These are phyloP conservation scores for Podospora didyma DNA, from an alignment of 495 filamentous ascomycete genomes.

Conservation along the genomic window DNA sequence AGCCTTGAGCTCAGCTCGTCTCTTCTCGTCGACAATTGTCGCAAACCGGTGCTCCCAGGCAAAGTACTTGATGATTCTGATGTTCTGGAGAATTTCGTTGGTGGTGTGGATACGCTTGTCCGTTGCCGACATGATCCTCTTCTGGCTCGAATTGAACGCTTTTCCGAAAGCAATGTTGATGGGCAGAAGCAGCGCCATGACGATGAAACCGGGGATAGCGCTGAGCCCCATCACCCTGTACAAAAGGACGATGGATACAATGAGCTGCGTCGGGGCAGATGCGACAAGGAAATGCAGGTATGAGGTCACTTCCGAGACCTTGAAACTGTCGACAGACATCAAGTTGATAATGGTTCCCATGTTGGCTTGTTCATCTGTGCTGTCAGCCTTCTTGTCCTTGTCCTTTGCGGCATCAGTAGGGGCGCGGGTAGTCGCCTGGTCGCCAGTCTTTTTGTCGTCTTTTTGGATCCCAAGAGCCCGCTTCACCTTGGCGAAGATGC, in stretches of 20 bases:
- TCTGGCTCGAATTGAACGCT: conserved; percentile 79
- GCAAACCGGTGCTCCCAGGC: conserved; percentile 96
- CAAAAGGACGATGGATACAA: conserved; percentile 66
- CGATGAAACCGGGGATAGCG: conserved; percentile 87
- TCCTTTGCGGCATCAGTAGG: conserved; percentile 23
- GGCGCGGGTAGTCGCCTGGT: conserved; percentile 21
- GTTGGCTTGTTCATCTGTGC: conserved; percentile 72
- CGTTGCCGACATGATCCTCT: conserved; percentile 87
- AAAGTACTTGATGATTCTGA: conserved; percentile 99
- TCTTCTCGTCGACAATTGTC: conserved; percentile 82
- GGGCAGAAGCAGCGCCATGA: conserved; percentile 86
- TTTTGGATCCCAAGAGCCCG: conserved; percentile 58
- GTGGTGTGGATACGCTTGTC: conserved; percentile 96
- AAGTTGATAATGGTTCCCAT: conserved; percentile 96
- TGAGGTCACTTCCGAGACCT: conserved; percentile 86
- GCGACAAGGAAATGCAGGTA: conserved; percentile 91
- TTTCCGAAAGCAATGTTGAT: conserved; percentile 83
- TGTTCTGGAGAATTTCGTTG: conserved; percentile 96
- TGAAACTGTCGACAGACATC: conserved; percentile 99
- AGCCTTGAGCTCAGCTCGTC: conserved; percentile 70
- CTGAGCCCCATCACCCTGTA: conserved; percentile 88
- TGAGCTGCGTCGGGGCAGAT: conserved; percentile 75
- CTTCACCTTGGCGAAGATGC: conserved; percentile 46
- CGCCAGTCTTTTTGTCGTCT: conserved; percentile 33
- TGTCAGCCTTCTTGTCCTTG: conserved; percentile 37